Evolutionary conservation across 1,284 basidiomycete genomes (phyloP), one percentile per base, ranked within the genome.

Genomic region (Trichosporon sp.): DNA sequence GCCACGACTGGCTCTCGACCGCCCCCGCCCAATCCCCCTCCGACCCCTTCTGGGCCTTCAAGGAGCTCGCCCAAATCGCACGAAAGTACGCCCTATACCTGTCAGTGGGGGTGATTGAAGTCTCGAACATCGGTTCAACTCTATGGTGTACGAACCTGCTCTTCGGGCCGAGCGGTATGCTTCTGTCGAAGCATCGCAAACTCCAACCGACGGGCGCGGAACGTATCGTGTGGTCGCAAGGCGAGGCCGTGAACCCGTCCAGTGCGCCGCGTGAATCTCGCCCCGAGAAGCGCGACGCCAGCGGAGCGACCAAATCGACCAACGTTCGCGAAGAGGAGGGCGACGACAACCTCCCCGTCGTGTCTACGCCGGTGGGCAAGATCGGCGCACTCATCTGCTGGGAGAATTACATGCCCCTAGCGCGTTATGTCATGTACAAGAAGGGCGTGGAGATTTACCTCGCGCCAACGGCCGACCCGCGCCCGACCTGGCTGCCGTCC

Each of bases 401-500:
- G 88, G 88, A 90, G 74, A 90, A 90, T 73, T 88, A 87, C 69
- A 89, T 90, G 88, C 89, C 89, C 3, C 76, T 90, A 23, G 76
- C 80, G 7, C 67, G 82, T 23, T 74, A 76, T 29, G 71, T 71
- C 13, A 69, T 76, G 14, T 78, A 76, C 67, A 66, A 73, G 56
- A 73, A 74, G 60, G 74, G 75, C 10, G 73, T 75, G 2, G 72
- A 75, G 65, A 68, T 77, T 70, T 89, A 78, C 61, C 71, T 72
- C 37, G 76, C 74, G 9, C 76, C 76, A 9, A 78, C 76, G 1
- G 88, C 89, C 27, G 89, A 91, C 71, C 82, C 83, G 3, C 82
- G 89, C 11, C 83, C 84, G 1, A 82, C 80, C 1, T 90, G 88
- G 88, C 82, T 84, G 65, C 81, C 82, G 61, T 84, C 85, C 1